phyloP scores from a whole-genome alignment of 805 yeast genomes.

The Sugiyamaella floridensis region DNA sequence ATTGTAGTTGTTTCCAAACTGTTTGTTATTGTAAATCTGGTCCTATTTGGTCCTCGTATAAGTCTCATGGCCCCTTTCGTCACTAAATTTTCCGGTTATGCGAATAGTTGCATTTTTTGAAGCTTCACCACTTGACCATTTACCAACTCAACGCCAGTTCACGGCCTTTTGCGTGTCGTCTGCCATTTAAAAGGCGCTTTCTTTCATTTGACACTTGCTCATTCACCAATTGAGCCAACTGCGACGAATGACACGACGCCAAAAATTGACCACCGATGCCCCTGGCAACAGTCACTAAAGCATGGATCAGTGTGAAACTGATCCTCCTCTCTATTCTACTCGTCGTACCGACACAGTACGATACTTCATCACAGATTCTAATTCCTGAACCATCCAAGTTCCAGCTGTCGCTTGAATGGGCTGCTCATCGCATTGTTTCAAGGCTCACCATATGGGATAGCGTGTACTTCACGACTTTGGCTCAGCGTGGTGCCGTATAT shows the following conservation, averaged over 20 bases:
- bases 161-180: too few relatives aligned
- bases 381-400: conserved; percentile 17
- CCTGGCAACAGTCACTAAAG: conserved; percentile 1
- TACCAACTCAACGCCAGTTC: too few relatives aligned
- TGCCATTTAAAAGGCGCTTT: too few relatives aligned
- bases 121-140: too few relatives aligned
- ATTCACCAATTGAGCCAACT: too few relatives aligned
- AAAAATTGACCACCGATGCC: not conserved
- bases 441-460: conserved; percentile 74
- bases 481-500: conserved; percentile 45
- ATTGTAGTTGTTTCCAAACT: too few relatives aligned
- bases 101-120: too few relatives aligned
- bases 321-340: conserved; percentile 34
- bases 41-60: too few relatives aligned
- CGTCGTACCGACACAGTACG: conserved; percentile 40
- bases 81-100: too few relatives aligned
- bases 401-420: not conserved
- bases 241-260: not conserved
- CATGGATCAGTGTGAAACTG: conserved; percentile 10
- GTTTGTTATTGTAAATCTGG: too few relatives aligned
- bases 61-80: too few relatives aligned
- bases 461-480: conserved; percentile 62
- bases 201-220: too few relatives aligned
- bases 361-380: conserved; percentile 42
- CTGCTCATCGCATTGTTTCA: conserved; percentile 10